Evolutionary conservation across 2,329 filamentous ascomycete genomes (phyloP), one percentile per base, ranked within the genome.

Genomic region (Sporothrix mexicana): DNA sequence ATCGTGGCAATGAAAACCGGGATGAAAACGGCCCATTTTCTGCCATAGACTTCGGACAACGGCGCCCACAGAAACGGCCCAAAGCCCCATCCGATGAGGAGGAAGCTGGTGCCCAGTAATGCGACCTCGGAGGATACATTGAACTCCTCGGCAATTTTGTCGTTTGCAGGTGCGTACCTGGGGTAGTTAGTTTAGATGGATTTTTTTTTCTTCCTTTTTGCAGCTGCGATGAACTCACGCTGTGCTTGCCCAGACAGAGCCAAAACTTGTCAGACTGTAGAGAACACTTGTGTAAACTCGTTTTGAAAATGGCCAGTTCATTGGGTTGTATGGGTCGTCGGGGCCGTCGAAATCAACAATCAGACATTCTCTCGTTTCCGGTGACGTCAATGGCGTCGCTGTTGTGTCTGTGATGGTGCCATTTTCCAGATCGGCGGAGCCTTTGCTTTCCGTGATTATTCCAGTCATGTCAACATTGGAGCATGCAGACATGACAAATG

Each of bases 201-300:
- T n/a, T n/a, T n/a, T n/a, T n/a, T n/a, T n/a, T n/a, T n/a, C n/a
- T n/a, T n/a, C n/a, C n/a, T n/a, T n/a, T n/a, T n/a, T n/a, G n/a
- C n/a, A n/a, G n/a, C n/a, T n/a, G n/a, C n/a, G n/a, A n/a, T n/a
- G n/a, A n/a, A n/a, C 70, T 12, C 66, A 72, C 70, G 70, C 70
- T 20, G 70, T 72, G 17, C 70, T 72, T 17, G 70, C 70, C 70
- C 70, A 72, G 36, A 72, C 70, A 2, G 70, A 72, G 49, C 70
- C 61, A 9, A 67, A n/a, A 36, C 70, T 72, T 5, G 70, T 67
- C 20, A 66, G 20, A 51, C 70, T 72, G 61, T 72, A 72, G 15
- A 72, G 70, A n/a, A 72, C 45, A 49, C 70, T 72, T 10, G 70
- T 72, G 51, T 72, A 72, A 17, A 9, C 30, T 5, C 23, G 57